Evolutionary conservation across 768 basidiomycete genomes (phyloP), one percentile per base, ranked within the genome.

Genomic region (Boletus rex-veris): DNA sequence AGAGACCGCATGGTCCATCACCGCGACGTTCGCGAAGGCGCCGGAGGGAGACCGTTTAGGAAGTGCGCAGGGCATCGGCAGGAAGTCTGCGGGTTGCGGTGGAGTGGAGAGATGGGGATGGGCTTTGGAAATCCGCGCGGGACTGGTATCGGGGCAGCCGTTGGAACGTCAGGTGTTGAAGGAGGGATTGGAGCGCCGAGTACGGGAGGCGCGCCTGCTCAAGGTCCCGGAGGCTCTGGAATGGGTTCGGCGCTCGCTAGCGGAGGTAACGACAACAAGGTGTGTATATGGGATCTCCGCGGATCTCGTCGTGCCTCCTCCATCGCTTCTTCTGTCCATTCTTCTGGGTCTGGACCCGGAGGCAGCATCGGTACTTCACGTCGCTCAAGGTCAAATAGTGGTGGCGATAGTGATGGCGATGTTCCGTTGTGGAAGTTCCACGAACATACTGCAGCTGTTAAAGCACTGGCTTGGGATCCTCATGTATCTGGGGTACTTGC

Each of bases 191-290:
- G 63, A 30, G 55, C 54, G 3, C 58, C 66, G 1, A 63, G 53
- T 24, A 37, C 53, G 4, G 65, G 65, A 39, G 65, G 65, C 14
- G 63, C 55, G 16, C 55, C 66, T 4, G 66, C 65, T 15, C 66
- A 66, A 39, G 59, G 67, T 40, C 62, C 67, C 2, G 58, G 67
- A 51, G 61, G 67, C 21, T 75, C 36, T 54, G 71, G 47, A 62
- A 76, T 58, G 59, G 68, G 69, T 8, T 85, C 85, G 8, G 78
- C 78, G 30, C 80, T 99, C 5, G 96, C 96, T 4, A 92, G 89
- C 59, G 96, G 96, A 3, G 96, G 96, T 0, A 99, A 99, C 68
- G 96, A 99, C 72, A 99, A 99, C 74, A 98, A 98, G 74, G 90
- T 99, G 16, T 93, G 92, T 63, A 93, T 99, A 49, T 99, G 95